phyloP scores from a whole-genome alignment of 208 protist species.

The Leptomonas seymouri region DNA sequence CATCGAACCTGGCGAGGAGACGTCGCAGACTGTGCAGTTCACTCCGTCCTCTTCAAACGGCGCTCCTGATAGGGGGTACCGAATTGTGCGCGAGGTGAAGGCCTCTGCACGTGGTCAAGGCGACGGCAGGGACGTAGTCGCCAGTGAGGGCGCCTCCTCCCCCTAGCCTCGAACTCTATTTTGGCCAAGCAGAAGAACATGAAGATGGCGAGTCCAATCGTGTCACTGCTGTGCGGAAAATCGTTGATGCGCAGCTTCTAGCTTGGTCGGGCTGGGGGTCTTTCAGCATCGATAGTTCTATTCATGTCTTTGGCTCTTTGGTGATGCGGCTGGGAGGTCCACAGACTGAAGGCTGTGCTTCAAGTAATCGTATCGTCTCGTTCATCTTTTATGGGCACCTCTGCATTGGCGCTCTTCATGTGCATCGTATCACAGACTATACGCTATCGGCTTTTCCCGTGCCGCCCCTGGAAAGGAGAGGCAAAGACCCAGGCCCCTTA shows the following conservation, averaged over 20 bases:
- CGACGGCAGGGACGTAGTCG: neutral
- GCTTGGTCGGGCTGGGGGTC: no score
- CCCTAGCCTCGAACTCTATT: neutral
- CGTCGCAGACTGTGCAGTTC: constrained; percentile 21
- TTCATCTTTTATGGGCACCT: no score
- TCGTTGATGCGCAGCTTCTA: no score
- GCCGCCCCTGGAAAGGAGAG: neutral
- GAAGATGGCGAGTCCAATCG: neutral
- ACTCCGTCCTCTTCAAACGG: neutral
- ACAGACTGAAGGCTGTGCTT: no score
- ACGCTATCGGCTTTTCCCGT: neutral
- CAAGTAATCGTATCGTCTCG: no score
- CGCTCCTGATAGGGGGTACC: neutral
- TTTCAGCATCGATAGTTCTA: neutral
- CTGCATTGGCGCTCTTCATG: no score
- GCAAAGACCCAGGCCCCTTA: no score
- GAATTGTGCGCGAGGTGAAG: constrained; percentile 30
- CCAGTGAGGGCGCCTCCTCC: neutral
- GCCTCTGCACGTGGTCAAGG: neutral
- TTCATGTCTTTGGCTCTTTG: neutral
- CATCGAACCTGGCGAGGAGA: neutral
- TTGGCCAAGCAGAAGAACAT: neutral
- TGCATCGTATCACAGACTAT: constrained; percentile 6
- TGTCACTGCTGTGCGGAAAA: no score
- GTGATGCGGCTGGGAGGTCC: no score